Evolutionary conservation across 805 yeast genomes (phyloP), one percentile per base, ranked within the genome.

Genomic region (Lachancea kluyveri): DNA sequence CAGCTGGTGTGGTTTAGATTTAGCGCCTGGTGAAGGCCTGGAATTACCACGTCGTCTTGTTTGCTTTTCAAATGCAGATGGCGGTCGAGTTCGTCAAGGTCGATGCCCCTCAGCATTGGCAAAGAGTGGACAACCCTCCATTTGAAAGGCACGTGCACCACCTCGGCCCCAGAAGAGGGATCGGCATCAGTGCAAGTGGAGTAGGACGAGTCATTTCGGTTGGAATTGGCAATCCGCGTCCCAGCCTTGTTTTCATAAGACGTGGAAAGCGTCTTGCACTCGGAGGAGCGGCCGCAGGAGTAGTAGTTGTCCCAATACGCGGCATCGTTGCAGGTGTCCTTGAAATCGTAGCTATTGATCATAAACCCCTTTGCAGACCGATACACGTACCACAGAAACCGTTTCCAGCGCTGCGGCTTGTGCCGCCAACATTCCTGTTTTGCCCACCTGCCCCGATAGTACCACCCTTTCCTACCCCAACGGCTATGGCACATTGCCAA

Each of bases 391-490:
- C 60, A 55, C 1, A 33, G 35, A 1, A 24, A 15, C 10, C 50
- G 40, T 30, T 52, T 54, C 45, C 48, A 43, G 9, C 29, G 15
- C 12, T 43, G 41, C 3, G 50, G 43, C 28, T 48, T 38, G 31
- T 50, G 44, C 36, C 42, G 44, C 60, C 61, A 52, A 32, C 54
- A 53, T n/a, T 37, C 38, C 18, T 35, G 33, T 25, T 30, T 42
- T 11, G 33, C 24, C 45, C 46, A 47, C 22, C 42, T 42, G 4
- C 57, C 50, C 24, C 60, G 48, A 24, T 47, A 56, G 28, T 44
- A 57, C 59, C 59, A 57, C 11, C 62, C 62, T 21, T 32, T 41
- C 32, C 38, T 41, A 1, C 62, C 62, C 19, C 33, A 18, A 3
- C 43, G 34, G 22, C 50, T 42, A 21, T 46, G 30, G 20, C 52